phyloP scores from a whole-genome alignment of 768 basidiomycete species.

The Lactarius deliciosus region DNA sequence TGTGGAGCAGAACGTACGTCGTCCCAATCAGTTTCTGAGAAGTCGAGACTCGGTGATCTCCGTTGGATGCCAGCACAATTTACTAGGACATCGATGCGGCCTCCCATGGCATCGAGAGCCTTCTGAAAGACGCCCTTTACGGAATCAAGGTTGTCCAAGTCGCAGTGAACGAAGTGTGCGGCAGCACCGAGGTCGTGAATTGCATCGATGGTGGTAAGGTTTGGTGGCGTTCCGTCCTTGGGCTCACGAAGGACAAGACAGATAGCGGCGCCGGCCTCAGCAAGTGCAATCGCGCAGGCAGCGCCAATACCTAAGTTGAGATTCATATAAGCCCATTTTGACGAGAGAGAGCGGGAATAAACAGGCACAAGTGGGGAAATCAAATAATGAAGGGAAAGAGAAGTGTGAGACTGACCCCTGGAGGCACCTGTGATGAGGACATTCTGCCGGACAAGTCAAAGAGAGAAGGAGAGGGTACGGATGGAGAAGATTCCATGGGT shows the following conservation, averaged over 20 bases:
- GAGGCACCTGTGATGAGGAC: conserved; percentile 82
- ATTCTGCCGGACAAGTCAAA: conserved; percentile 68
- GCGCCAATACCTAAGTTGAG: conserved; percentile 49
- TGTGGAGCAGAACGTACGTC: conserved; percentile 47
- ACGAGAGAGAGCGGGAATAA: conserved; percentile 13
- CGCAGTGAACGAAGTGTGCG: conserved; percentile 52
- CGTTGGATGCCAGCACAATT: conserved; percentile 69
- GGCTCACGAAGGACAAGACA: conserved; percentile 49
- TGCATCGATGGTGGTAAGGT: conserved; percentile 39
- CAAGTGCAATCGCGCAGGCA: conserved; percentile 54
- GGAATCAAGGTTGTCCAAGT: conserved; percentile 50
- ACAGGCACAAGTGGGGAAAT: conserved; percentile 12
- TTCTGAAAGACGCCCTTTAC: conserved; percentile 50
- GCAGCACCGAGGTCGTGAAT: conserved; percentile 40
- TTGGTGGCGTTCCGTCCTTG: conserved; percentile 38
- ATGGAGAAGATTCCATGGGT: conserved; percentile 55
- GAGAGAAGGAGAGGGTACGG: conserved; percentile 50
- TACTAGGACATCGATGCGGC: conserved; percentile 60
- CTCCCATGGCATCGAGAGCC: conserved; percentile 51
- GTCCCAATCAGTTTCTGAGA: conserved; percentile 68
- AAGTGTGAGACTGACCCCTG: conserved; percentile 50
- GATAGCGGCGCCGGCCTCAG: conserved; percentile 53
- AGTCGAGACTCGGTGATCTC: conserved; percentile 59
- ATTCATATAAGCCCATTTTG: not conserved
- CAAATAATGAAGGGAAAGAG: conserved; percentile 5